Base-by-base conservation (phyloP, 2,329 filamentous ascomycete species). In the Trichoderma koningii region DNA sequence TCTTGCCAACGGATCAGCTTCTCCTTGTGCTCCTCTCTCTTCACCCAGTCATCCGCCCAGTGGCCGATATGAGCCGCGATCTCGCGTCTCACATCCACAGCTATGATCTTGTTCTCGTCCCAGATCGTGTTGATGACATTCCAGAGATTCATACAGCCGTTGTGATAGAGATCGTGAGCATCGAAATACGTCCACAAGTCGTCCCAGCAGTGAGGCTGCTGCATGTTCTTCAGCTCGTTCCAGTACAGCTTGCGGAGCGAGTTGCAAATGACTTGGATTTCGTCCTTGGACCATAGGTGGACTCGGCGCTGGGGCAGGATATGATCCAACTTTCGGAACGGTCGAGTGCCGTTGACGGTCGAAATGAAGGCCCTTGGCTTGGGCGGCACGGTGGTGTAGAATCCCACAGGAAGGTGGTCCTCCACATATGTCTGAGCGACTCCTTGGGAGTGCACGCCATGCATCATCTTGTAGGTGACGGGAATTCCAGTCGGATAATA, bases 131-230 rank as follows among this genome's bases (percentile, higher is more conserved):
- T 75, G 51, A 82, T 68, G 41, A 84, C 74, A 28, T 79, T 80
- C 77, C 78, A 82, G 14, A 84, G 73, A 66, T 85, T 85, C 66
- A 78, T 73, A 0, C 78, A 79, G 7, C 83, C 83, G 14, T 77
- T 73, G 42, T 75, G 55, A 70, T 81, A 85, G 30, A 85, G 72
- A 56, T 85, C 82, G 10, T 71, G 65, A 1, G 77, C 75, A 67
- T 85, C 82, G 55, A 81, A 85, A 68, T 80, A 84, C 2, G 71
- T 69, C 73, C 79, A 83, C 23, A 85, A 71, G 28, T 81, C 78
- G 42, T 76, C 75, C 72, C 76, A 81, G 66, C 63, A 72, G 30
- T 71, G 17, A 2, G 73, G 75, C 21, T 70, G 51, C 21, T 61
- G 66, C 72, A 81, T 76, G 1, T 42, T 41, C 65, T 72, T 75